Evolutionary conservation across 495 filamentous ascomycete genomes (phyloP).

Genomic region (Hypoxylon fuscum): DNA sequence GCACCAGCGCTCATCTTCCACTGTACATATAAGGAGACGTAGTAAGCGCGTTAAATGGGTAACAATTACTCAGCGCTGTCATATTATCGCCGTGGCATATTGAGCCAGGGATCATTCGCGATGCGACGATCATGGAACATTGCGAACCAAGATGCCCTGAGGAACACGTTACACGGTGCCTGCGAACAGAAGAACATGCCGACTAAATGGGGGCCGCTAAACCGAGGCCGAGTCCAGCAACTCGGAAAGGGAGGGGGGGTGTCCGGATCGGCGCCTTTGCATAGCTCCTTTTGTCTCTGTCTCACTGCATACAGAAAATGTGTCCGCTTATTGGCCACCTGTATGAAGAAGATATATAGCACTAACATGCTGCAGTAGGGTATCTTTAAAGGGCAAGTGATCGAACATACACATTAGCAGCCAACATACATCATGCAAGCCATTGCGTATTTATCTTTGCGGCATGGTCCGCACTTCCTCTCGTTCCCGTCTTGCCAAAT

Average conservation of each 20-base stretch:
- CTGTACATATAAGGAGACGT: no score
- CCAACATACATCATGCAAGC: constrained; percentile 1
- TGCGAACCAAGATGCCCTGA: constrained; percentile 2
- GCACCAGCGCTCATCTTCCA: no score
- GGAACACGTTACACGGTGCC: not conserved
- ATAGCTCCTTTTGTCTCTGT: no score
- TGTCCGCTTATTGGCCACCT: constrained; percentile 2
- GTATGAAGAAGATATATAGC: not conserved
- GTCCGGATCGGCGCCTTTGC: no score
- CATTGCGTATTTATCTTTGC: constrained; percentile 1
- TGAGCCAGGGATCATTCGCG: not conserved
- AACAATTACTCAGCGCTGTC: no score
- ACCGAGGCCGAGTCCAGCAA: constrained; percentile 12
- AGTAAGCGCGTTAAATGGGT: no score
- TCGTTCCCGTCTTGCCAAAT: not conserved
- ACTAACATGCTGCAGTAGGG: not conserved
- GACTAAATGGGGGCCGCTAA: not conserved
- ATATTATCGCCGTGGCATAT: not conserved
- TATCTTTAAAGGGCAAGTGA: constrained; percentile 8
- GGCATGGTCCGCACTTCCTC: not conserved
- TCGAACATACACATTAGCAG: not conserved
- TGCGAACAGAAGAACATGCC: not conserved
- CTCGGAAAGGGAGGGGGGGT: constrained; percentile 14
- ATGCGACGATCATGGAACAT: constrained; percentile 7
- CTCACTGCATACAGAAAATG: not conserved